Evolutionary conservation across 2,329 filamentous ascomycete genomes (phyloP).

Genomic region (Orbilia oligospora): DNA sequence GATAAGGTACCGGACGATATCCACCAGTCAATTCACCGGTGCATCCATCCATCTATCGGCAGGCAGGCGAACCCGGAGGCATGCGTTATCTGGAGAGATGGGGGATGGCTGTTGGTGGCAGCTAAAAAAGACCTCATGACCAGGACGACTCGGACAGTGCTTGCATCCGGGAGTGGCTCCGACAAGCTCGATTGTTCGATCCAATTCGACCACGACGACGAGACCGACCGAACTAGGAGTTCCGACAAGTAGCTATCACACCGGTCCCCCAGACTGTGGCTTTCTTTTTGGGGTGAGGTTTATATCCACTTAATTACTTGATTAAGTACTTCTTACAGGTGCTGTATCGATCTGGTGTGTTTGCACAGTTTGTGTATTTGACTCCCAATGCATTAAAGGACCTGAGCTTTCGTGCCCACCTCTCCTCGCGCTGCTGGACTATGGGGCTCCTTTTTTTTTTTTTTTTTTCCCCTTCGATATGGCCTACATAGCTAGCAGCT

Average conservation of each 20-base stretch:
- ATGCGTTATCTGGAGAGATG: constrained; percentile 48
- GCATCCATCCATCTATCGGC: constrained; percentile 52
- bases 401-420: neutral
- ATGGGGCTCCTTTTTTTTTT: neutral
- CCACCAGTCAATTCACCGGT: constrained; percentile 41
- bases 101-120: constrained; percentile 19
- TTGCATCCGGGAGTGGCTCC: constrained; percentile 57
- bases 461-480: no score
- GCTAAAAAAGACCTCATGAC: constrained; percentile 58
- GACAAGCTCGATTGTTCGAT: constrained; percentile 33
- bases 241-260: constrained; percentile 35
- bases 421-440: neutral
- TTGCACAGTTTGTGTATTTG: constrained; percentile 28
- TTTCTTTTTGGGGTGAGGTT: constrained; percentile 30
- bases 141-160: constrained; percentile 54
- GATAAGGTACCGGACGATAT: constrained; percentile 54
- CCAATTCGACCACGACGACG: constrained; percentile 43
- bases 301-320: constrained; percentile 1
- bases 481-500: neutral
- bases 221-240: constrained; percentile 42
- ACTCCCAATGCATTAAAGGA: neutral
- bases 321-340: no score
- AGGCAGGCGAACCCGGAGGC: constrained; percentile 59
- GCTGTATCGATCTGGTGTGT: no score
- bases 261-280: constrained; percentile 36